Percentiles rank a stretch among this genome's conserved stretches.
Evolutionary conservation across 495 filamentous ascomycete genomes (phyloP).

Genomic region (Corynascus novoguineensis): DNA sequence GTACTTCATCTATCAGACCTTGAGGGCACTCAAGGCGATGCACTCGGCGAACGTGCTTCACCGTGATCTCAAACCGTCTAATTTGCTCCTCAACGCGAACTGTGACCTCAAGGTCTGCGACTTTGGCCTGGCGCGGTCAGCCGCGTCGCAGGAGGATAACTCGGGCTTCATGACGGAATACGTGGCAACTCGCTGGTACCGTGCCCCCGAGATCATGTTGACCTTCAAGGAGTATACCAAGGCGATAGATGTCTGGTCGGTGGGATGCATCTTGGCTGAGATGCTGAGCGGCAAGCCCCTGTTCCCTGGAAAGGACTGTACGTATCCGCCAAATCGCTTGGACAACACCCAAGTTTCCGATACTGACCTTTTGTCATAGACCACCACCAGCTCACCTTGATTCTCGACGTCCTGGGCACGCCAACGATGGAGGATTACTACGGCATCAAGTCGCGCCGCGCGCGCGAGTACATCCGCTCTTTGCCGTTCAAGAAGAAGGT

Average conservation of each 20-base stretch:
- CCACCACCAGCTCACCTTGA: slow-evolving; percentile 96
- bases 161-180: slow-evolving; percentile 99
- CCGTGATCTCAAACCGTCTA: slow-evolving; percentile 95
- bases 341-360: neutral
- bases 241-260: slow-evolving; percentile 99
- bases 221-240: slow-evolving; percentile 99
- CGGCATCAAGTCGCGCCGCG: slow-evolving; percentile 97
- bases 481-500: slow-evolving; percentile 99
- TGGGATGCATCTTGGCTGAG: slow-evolving; percentile 98
- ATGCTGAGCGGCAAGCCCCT: slow-evolving; percentile 99
- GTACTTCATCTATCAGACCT: slow-evolving; percentile 99
- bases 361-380: slow-evolving; percentile 49
- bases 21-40: slow-evolving; percentile 97
- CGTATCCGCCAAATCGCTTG: slow-evolving; percentile 32
- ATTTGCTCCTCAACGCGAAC: slow-evolving; percentile 94
- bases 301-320: slow-evolving; percentile 98
- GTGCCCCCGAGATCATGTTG: slow-evolving; percentile 99
- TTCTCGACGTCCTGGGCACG: slow-evolving; percentile 95
- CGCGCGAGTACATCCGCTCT: slow-evolving; percentile 96
- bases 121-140: slow-evolving; percentile 91
- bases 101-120: slow-evolving; percentile 99
- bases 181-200: slow-evolving; percentile 98
- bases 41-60: slow-evolving; percentile 98
- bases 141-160: slow-evolving; percentile 93
- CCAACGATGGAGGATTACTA: slow-evolving; percentile 99